phyloP scores from a whole-genome alignment of 306 rosid species.

The Rosa lucieae region DNA sequence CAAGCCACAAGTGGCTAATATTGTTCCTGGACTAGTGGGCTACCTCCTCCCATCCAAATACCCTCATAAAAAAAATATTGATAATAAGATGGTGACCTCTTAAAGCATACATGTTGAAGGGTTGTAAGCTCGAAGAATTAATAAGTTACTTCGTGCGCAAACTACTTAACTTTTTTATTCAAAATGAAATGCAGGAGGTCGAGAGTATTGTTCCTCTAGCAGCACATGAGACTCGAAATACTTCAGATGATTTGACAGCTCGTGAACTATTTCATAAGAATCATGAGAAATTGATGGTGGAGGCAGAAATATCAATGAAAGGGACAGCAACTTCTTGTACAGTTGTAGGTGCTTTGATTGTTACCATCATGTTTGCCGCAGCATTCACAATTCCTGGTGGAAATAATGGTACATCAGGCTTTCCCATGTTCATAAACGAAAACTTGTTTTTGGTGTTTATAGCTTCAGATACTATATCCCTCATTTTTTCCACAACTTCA shows the following conservation, averaged over 20 bases:
- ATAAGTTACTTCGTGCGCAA: too few species aligned
- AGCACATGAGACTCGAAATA: neutral
- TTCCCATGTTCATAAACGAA: neutral
- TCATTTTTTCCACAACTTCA: constrained; percentile 32
- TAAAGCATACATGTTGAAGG: too few species aligned
- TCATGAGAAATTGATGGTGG: neutral
- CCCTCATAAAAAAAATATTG: too few species aligned
- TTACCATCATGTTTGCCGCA: constrained; percentile 42
- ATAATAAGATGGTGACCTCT: too few species aligned
- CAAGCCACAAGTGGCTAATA: too few species aligned
- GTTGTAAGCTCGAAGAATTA: too few species aligned
- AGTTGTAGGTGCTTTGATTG: constrained; percentile 39
- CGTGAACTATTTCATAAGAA: neutral
- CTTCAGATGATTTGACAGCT: neutral
- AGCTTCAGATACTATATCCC: constrained; percentile 29
- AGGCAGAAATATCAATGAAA: neutral
- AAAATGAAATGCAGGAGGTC: neutral
- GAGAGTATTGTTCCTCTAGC: neutral
- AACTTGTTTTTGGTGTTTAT: constrained; percentile 12
- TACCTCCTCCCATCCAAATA: too few species aligned
- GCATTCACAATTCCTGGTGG: constrained; percentile 43
- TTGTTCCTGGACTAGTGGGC: too few species aligned
- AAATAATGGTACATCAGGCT: neutral
- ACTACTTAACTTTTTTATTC: too few species aligned
- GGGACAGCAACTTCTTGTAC: constrained; percentile 27